Percentiles rank a stretch among this genome's conserved stretches.
phyloP scores from a whole-genome alignment of 163 green algal species.

The Coccomyxa subellipsoidea region DNA sequence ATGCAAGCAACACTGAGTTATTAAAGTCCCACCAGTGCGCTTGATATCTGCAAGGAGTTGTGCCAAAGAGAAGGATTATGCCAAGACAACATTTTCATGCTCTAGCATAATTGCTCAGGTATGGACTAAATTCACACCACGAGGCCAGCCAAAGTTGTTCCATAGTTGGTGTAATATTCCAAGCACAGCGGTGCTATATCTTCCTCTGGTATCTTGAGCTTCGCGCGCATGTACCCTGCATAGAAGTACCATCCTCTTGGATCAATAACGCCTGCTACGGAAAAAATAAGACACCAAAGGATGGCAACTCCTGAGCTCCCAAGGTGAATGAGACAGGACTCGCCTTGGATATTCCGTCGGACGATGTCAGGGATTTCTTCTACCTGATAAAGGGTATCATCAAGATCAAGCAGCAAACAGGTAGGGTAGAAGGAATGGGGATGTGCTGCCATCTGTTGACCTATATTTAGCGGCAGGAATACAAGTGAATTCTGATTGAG shows the following conservation, averaged over 20 bases:
- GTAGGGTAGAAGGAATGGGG: background rate
- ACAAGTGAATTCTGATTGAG: background rate
- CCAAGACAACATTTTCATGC: too few species aligned
- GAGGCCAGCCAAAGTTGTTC: constrained; percentile 36
- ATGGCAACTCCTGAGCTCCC: background rate
- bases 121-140: constrained; percentile 19
- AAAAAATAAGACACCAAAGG: background rate
- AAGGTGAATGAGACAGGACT: background rate
- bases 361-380: constrained; percentile 27
- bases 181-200: constrained; percentile 21
- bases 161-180: constrained; percentile 31
- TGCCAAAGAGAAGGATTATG: too few species aligned
- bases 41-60: background rate
- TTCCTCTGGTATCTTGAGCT: constrained; percentile 25
- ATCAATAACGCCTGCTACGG: background rate
- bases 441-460: background rate
- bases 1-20: background rate
- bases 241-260: background rate
- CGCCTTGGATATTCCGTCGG: constrained; percentile 26
- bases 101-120: background rate
- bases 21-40: too few species aligned
- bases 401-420: background rate
- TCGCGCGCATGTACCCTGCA: constrained; percentile 34
- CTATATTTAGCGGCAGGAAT: background rate
- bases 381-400: constrained; percentile 30